Percentiles rank a stretch among this genome's conserved stretches.
Conservation (phyloP, 108 stramenopile species). For the Schizochytrium sp. region DNA sequence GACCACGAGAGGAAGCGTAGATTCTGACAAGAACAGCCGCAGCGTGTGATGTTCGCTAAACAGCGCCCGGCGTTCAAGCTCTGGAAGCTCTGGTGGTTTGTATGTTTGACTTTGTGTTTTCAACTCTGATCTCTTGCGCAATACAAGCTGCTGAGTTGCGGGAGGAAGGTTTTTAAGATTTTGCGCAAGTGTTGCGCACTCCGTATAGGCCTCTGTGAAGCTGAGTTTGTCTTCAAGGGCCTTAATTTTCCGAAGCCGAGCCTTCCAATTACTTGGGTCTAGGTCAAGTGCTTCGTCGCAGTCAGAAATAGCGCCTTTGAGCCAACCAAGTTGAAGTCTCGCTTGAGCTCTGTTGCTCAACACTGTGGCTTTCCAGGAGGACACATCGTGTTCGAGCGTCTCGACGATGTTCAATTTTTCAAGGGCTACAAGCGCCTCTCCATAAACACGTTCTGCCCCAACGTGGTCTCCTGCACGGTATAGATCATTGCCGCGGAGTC, state of each 20-base stretch:
- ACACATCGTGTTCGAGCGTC: background rate
- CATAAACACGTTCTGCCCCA: background rate
- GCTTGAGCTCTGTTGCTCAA: constrained; percentile 4
- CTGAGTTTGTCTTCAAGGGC: constrained; percentile 10
- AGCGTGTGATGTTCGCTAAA: constrained; percentile 24
- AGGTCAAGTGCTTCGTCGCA: background rate
- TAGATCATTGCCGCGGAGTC: constrained; percentile 1
- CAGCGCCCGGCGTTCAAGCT: constrained; percentile 7
- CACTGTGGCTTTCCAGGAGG: background rate
- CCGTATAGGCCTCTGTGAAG: background rate
- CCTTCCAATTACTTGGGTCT: background rate
- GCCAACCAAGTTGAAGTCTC: constrained; percentile 9
- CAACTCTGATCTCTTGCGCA: background rate
- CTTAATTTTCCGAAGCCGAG: background rate
- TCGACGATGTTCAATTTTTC: background rate
- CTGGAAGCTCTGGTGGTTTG: background rate
- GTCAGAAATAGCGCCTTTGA: background rate
- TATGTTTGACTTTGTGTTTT: background rate
- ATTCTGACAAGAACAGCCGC: background rate
- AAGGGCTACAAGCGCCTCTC: background rate
- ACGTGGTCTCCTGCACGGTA: constrained; percentile 4
- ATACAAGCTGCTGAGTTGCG: background rate
- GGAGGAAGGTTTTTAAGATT: background rate
- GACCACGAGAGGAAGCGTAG: background rate
- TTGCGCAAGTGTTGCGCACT: background rate